phyloP scores from a whole-genome alignment of 2,329 filamentous ascomycete species.

The Colletotrichum sp. region DNA sequence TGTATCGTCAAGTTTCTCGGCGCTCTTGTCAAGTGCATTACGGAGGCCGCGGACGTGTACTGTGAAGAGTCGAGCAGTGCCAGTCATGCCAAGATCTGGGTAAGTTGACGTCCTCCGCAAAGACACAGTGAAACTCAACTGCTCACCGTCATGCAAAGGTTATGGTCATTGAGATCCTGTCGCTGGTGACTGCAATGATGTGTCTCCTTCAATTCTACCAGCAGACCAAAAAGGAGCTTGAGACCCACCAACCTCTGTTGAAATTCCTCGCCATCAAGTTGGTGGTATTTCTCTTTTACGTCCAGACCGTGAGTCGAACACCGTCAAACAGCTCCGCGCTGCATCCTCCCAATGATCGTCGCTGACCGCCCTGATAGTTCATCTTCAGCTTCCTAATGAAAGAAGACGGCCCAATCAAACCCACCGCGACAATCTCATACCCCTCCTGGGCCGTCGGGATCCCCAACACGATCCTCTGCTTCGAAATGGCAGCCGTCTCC shows the following conservation, averaged over 20 bases:
- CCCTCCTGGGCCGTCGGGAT: background rate
- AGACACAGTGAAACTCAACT: rapidly evolving
- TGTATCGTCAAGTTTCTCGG: background rate
- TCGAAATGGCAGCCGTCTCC: background rate
- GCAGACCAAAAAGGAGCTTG: background rate
- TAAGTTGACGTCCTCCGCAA: background rate
- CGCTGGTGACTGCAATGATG: background rate
- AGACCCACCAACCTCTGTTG: background rate
- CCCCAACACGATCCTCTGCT: background rate
- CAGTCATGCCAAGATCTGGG: background rate
- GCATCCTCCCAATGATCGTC: background rate
- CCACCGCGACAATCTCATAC: background rate
- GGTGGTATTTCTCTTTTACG: background rate
- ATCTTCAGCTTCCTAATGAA: background rate
- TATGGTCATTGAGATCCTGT: background rate
- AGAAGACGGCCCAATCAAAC: background rate
- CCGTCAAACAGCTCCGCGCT: background rate
- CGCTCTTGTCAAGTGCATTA: background rate
- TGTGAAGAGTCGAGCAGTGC: background rate
- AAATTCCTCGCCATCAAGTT: conserved; percentile 1
- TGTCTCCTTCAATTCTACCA: background rate
- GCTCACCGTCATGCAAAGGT: background rate
- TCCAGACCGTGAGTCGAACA: background rate
- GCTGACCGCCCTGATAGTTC: background rate
- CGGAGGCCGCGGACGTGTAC: background rate